Conservation (phyloP, 2,329 filamentous ascomycete species). For the Cytospora schulzeri region DNA sequence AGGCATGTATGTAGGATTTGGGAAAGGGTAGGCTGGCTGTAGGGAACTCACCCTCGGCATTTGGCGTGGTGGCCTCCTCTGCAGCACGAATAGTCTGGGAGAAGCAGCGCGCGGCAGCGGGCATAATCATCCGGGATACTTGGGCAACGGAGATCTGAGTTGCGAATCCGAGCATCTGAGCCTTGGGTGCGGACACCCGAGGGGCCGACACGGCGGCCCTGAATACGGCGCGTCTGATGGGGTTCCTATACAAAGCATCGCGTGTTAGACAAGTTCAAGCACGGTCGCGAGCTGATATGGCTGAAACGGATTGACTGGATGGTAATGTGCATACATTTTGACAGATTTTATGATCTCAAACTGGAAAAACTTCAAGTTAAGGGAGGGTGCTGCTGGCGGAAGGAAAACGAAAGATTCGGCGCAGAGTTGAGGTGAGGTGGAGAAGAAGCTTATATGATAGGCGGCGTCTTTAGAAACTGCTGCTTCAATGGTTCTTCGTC, state of each 20-base stretch:
- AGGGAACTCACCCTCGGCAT: conserved; percentile 18
- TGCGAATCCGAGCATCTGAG: conserved; percentile 32
- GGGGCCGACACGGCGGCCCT: conserved; percentile 38
- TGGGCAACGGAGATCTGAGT: conserved; percentile 28
- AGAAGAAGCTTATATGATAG: neutral
- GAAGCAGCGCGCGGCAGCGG: conserved; percentile 35
- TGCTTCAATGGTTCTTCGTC: neutral
- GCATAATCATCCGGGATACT: conserved; percentile 23
- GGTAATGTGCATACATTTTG: conserved; percentile 20
- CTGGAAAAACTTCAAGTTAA: neutral
- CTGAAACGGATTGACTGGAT: too few species aligned
- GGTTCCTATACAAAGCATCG: conserved; percentile 34
- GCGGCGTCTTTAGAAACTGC: neutral
- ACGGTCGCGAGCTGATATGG: neutral
- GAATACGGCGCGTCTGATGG: conserved; percentile 38
- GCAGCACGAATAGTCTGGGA: conserved; percentile 34
- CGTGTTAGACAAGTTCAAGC: conserved; percentile 13
- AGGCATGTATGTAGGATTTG: neutral
- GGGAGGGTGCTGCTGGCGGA: neutral
- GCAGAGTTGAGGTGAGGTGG: neutral
- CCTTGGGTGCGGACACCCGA: conserved; percentile 31
- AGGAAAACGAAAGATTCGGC: neutral
- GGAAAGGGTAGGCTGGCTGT: conserved; percentile 16
- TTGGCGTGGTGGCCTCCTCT: conserved; percentile 27
- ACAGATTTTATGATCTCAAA: neutral